phyloP scores from a whole-genome alignment of 208 protist species.

The Trypanosoma vivax region DNA sequence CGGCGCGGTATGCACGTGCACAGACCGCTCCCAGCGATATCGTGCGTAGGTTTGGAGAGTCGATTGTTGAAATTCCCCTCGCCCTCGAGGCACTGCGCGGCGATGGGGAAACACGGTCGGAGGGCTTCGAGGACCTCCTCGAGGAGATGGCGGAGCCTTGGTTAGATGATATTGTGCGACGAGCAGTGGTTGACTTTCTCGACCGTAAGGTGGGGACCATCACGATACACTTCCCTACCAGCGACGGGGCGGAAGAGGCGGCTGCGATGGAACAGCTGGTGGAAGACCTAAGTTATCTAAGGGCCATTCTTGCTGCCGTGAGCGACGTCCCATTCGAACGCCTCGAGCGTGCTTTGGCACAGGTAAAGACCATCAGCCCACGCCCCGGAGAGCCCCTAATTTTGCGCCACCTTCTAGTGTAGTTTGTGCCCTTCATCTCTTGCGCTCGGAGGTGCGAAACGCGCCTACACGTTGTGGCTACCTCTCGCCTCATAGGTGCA shows the following conservation, averaged over 20 bases:
- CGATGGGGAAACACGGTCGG: slow-evolving; percentile 8
- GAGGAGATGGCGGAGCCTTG: slow-evolving; percentile 52
- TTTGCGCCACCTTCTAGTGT: slow-evolving; percentile 4
- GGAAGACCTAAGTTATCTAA: slow-evolving; percentile 64
- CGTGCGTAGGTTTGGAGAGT: slow-evolving; percentile 67
- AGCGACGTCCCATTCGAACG: slow-evolving; percentile 57
- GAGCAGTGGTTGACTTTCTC: slow-evolving; percentile 45
- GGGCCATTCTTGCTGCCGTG: slow-evolving; percentile 68
- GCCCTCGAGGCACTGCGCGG: slow-evolving; percentile 48
- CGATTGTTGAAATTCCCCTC: slow-evolving; percentile 77
- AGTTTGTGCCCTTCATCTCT: too few species aligned
- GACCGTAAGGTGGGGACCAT: slow-evolving; percentile 42
- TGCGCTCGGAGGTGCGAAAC: too few species aligned
- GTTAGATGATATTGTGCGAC: slow-evolving; percentile 56
- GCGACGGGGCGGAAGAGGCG: slow-evolving; percentile 7
- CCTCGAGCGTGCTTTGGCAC: slow-evolving; percentile 32
- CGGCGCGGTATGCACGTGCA: slow-evolving; percentile 20
- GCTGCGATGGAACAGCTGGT: slow-evolving; percentile 54
- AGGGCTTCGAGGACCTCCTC: slow-evolving; percentile 35
- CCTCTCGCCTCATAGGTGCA: too few species aligned
- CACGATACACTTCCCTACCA: slow-evolving; percentile 26
- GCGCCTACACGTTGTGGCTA: background rate
- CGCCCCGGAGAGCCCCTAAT: slow-evolving; percentile 12
- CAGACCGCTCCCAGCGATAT: slow-evolving; percentile 38
- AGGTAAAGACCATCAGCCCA: slow-evolving; percentile 28